Percentiles rank a stretch among this genome's conserved stretches.
Evolutionary conservation across 345 rosid genomes (phyloP).

Genomic region (Barbarea vulgaris): DNA sequence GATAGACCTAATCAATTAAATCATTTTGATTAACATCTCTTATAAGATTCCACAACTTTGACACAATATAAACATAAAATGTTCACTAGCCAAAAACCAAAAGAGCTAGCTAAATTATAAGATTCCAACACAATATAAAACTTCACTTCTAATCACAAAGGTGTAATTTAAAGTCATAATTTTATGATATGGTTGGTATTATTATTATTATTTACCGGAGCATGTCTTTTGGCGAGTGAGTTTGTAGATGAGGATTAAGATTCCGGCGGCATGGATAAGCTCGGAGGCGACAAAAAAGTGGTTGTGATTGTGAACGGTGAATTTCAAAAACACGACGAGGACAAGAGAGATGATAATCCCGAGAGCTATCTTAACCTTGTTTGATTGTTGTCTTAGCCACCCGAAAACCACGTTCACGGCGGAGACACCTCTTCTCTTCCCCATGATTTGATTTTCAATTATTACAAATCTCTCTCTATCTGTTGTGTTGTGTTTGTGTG

Average conservation of each 20-base stretch:
- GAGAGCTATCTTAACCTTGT: conserved; percentile 51
- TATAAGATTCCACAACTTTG: not conserved
- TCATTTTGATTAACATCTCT: not conserved
- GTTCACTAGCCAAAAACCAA: not conserved
- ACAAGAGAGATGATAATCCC: conserved; percentile 37
- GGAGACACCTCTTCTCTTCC: conserved; percentile 55
- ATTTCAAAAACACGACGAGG: conserved; percentile 46
- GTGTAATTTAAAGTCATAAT: not conserved
- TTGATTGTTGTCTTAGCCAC: conserved; percentile 55
- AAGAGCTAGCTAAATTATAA: no score
- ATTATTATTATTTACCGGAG: conserved; percentile 61
- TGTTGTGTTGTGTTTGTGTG: not conserved
- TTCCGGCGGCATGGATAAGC: conserved; percentile 64
- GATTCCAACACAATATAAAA: not conserved
- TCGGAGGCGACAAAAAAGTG: conserved; percentile 69
- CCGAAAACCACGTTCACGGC: conserved; percentile 43
- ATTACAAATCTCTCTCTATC: conserved; percentile 19
- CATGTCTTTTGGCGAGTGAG: conserved; percentile 64
- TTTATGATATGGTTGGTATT: not conserved
- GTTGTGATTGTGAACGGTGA: conserved; percentile 39
- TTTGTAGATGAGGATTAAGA: conserved; percentile 63
- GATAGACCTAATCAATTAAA: conserved; percentile 61
- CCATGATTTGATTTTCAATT: conserved; percentile 46
- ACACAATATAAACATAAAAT: not conserved
- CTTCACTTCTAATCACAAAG: not conserved